Evolutionary conservation across 805 yeast species (phyloP), one percentile per base, ranked within the genome.

Genomic region (Pichia nakasei): DNA sequence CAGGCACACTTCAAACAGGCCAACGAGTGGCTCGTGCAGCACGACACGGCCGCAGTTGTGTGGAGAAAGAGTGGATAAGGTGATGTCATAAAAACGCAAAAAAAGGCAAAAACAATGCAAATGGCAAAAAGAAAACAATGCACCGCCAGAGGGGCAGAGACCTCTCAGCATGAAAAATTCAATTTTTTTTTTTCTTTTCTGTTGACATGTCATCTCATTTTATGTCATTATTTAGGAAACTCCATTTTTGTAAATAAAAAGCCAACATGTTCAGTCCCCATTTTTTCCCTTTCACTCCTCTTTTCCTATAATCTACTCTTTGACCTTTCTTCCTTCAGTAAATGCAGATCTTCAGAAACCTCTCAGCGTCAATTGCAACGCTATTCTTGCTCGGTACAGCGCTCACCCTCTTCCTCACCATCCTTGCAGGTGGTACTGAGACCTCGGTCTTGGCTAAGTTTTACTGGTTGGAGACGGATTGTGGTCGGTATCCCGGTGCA

Each of bases 391-490:
- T 50, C 3, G 59, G 76, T 24, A 72, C 83, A 9, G 61, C 69
- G 24, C 57, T 80, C 43, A 63, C 78, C 33, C 65, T 80, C 45
- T 70, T 86, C 50, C 77, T 88, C 55, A 69, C 79, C 44, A 65
- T 85, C 21, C 70, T 87, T 35, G 76, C 81, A 21, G 95, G 95
- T 41, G 69, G 70, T 13, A 68, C 76, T 18, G 62, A 71, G 15
- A 56, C 64, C 35, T 70, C 76, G 36, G 54, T 58, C 44, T 60
- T 86, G 55, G 73, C 75, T 55, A 64, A 70, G 47, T 83, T 86
- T 63, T 88, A 82, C 66, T 87, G 93, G 89, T 58, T 89, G 35
- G 69, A 78, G 57, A 95, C 87, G 22, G 81, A 80, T 55, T 87
- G 96, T 40, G 57, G 74, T 4, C 64, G 60, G 35, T 75, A 81